Base-by-base conservation (phyloP, 768 basidiomycete species). In the Rhodotorula kratochvilovae region DNA sequence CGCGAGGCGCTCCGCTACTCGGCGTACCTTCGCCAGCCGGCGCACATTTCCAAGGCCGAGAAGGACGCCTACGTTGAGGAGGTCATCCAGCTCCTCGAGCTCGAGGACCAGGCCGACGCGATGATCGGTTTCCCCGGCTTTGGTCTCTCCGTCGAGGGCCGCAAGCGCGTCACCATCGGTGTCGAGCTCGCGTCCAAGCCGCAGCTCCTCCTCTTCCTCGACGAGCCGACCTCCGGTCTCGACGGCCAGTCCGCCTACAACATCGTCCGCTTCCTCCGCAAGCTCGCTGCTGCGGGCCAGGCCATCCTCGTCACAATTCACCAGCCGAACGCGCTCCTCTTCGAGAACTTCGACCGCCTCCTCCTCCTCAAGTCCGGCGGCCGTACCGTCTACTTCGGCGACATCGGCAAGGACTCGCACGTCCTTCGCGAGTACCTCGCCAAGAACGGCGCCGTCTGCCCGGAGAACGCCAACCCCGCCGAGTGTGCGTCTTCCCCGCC, bases 301-400 rank as follows among this genome's bases (percentile, higher is more conserved):
- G 72, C 78, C 63, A 80, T 81, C 60, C 77, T 83, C 21, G 80
- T 79, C 67, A 82, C 82, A 3, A 82, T 83, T 66, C 82, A 83
- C 67, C 82, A 84, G 75, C 83, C 83, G 10, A 76, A 76, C 8
- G 87, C 90, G 8, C 83, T 91, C 29, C 82, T 94, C 3, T 93
- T 94, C 80, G 89, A 91, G 80, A 88, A 88, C 78, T 94, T 95
- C 76, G 92, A 84, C 73, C 80, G 81, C 13, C 79, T 84, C 16
- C 79, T 84, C 21, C 80, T 84, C 63, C 77, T 84, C 55, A 87
- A 91, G 77, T 82, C 83, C 27, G 92, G 92, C 3, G 92, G 92
- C 10, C 87, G 90, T 78, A 92, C 90, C 0, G 90, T 71, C 42
- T 95, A 94, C 56, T 94, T 91, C 77, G 92, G 92, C 54, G 89